phyloP scores from a whole-genome alignment of 2,329 filamentous ascomycete species.

The Fulvia fulva region DNA sequence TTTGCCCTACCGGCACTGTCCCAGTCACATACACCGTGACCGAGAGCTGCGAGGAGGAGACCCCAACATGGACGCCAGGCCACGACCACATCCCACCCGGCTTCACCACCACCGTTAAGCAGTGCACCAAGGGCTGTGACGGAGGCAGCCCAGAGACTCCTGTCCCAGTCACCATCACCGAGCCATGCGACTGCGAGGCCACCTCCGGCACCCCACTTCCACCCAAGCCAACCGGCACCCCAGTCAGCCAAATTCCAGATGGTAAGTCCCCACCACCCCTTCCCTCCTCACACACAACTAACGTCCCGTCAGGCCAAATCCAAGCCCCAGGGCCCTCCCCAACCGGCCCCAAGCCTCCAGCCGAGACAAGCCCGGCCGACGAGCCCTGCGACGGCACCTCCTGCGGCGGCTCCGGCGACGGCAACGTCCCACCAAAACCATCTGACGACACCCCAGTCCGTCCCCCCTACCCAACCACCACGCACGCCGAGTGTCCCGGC shows the following conservation, averaged over 20 bases:
- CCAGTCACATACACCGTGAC: conserved; percentile 36
- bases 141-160: conserved; percentile 20
- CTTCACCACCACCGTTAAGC: conserved; percentile 33
- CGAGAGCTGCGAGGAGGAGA: conserved; percentile 33
- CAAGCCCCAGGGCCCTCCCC: conserved; percentile 9
- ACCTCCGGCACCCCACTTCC: conserved; percentile 23
- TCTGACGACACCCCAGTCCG: conserved; percentile 5
- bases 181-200: conserved; percentile 34
- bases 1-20: conserved; percentile 34
- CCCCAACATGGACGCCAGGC: conserved; percentile 34
- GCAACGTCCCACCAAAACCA: neutral
- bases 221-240: conserved; percentile 18
- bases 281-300: neutral
- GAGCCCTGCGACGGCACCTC: conserved; percentile 4
- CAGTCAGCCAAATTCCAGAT: conserved; percentile 21
- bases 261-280: conserved; percentile 13
- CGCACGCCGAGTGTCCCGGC: conserved; percentile 24
- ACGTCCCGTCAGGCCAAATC: conserved; percentile 12
- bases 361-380: neutral
- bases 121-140: conserved; percentile 33
- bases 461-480: conserved; percentile 18
- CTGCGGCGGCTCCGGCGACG: conserved; percentile 7
- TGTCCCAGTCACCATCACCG: conserved; percentile 33
- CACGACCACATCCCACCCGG: conserved; percentile 33
- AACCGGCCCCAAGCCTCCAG: conserved; percentile 2